phyloP scores from a whole-genome alignment of 2,329 filamentous ascomycete species.

The Pseudocercospora cruenta region DNA sequence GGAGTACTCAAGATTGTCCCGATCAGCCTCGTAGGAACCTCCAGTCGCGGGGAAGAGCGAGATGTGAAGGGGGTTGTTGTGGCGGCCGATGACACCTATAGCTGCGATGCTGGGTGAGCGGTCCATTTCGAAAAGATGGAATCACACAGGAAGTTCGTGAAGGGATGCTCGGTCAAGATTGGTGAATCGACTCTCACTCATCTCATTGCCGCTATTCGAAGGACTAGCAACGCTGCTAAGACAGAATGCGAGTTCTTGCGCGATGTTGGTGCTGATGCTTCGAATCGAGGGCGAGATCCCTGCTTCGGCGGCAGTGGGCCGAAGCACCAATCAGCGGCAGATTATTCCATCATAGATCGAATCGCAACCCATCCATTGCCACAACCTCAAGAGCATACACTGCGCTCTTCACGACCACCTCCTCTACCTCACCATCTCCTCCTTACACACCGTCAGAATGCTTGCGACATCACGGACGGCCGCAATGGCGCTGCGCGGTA shows the following conservation, averaged over 20 bases:
- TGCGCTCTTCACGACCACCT: background rate
- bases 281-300: background rate
- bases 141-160: too few species aligned
- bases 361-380: slow-evolving; percentile 6
- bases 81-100: slow-evolving; percentile 89
- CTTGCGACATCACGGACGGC: slow-evolving; percentile 41
- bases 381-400: background rate
- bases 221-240: too few species aligned
- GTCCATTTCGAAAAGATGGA: too few species aligned
- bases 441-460: slow-evolving; percentile 12
- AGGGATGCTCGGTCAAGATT: background rate
- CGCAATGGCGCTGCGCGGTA: slow-evolving; percentile 61
- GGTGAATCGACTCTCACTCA: background rate
- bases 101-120: slow-evolving; percentile 79
- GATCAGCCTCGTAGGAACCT: slow-evolving; percentile 41
- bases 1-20: slow-evolving; percentile 83
- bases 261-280: background rate
- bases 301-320: background rate
- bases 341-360: background rate
- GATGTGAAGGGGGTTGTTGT: slow-evolving; percentile 95
- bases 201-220: too few species aligned
- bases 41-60: slow-evolving; percentile 76
- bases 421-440: slow-evolving; percentile 7
- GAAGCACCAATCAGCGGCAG: background rate
- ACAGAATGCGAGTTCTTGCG: too few species aligned